Percentiles rank a stretch among this genome's conserved stretches.
These are phyloP conservation scores for Neoascochyta sp. DNA, from an alignment of 2,329 filamentous ascomycete species.

Conservation along the genomic window DNA sequence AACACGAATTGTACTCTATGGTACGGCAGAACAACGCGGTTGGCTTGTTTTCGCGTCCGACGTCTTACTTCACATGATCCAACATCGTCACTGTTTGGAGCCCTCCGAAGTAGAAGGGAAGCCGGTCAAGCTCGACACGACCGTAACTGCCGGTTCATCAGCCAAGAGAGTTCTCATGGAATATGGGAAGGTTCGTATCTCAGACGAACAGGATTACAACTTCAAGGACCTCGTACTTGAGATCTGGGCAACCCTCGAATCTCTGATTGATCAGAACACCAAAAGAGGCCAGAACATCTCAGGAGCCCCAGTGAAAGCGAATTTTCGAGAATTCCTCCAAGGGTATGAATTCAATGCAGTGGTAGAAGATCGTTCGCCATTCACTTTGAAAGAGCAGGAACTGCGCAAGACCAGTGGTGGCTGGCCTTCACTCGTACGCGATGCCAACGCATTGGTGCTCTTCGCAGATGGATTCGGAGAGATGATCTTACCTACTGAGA, in stretches of 20 bases:
- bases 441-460: conserved; percentile 17
- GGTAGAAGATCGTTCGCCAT: conserved; percentile 12
- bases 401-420: conserved; percentile 12
- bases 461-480: conserved; percentile 17
- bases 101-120: conserved; percentile 9
- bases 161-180: conserved; percentile 6
- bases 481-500: conserved; percentile 6
- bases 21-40: conserved; percentile 8
- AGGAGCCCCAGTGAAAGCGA: conserved; percentile 5
- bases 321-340: conserved; percentile 3
- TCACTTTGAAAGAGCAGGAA: conserved; percentile 6
- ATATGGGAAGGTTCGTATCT: conserved; percentile 3
- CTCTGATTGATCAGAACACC: conserved; percentile 13
- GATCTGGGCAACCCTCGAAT: conserved; percentile 16
- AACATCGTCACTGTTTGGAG: conserved; percentile 11
- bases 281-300: conserved; percentile 1
- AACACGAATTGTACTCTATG: conserved; percentile 10
- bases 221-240: conserved; percentile 10
- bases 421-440: conserved; percentile 10
- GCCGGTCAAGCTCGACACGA: conserved; percentile 3
- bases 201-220: conserved; percentile 7
- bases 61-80: conserved; percentile 16
- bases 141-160: conserved; percentile 1
- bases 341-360: conserved; percentile 16
- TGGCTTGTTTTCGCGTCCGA: conserved; percentile 15